Evolutionary conservation across 352 stramenopile species (phyloP), one percentile per base, ranked within the genome.

Genomic region (Globisporangium cederbergense): DNA sequence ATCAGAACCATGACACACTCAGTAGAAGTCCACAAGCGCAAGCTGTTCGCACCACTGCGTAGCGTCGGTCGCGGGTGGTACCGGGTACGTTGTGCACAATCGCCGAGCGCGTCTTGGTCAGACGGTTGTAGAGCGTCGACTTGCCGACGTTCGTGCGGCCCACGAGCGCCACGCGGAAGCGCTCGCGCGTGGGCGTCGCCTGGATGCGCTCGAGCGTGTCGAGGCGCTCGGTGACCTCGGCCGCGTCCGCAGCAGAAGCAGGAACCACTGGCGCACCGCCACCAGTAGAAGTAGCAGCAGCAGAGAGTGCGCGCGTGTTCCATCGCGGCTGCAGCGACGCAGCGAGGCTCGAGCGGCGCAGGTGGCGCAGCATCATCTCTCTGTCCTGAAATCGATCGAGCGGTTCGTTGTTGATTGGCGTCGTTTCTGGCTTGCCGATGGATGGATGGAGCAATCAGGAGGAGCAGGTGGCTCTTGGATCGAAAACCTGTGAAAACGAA

Each of bases 51-150:
- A 83, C 75, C 56, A 69, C 63, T 4, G 79, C 81, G 67, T 91
- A 93, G 45, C 86, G 81, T 1, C 86, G 83, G 60, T 94, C 86
- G 22, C 86, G 83, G 10, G 86, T 94, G 9, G 85, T 94, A 10
- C 85, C 85, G 0, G 85, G 81, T 1, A 94, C 85, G 56, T 94
- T 86, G 69, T 94, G 85, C n/a, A 94, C 85, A 63, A 94, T 94
- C 8, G 85, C 85, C 0, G 74, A 68, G 25, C 85, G 80, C 20
- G 83, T 82, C 70, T 90, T 91, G 58, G 86, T 94, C 56, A 94
- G 63, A 22, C 86, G 78, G 69, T 94, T 94, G 75, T 89, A 94
- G 30, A 94, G 82, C 69, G 86, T 94, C 49, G 83, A 92, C 68
- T 94, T 94, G 60, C 86, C 86, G 45, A 94, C 83, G 69, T 94